These are phyloP conservation scores for Chaetomidium leptoderma DNA, from an alignment of 495 filamentous ascomycete species.

Conservation along the genomic window DNA sequence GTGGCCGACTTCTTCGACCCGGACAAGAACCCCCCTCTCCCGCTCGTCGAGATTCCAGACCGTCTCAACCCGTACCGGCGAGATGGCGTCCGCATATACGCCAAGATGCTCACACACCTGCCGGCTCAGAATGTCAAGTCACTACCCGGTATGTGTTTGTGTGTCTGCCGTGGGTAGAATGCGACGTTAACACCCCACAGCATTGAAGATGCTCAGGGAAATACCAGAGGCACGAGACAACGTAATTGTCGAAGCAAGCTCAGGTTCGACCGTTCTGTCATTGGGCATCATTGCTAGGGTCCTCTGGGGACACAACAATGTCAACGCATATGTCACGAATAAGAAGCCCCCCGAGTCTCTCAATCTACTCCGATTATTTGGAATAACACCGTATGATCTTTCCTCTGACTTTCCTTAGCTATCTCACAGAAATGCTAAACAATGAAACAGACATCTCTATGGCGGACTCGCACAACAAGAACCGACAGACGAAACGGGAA, in stretches of 20 bases:
- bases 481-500: slow-evolving; percentile 49
- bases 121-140: slow-evolving; percentile 63
- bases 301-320: slow-evolving; percentile 50
- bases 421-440: too few relatives aligned
- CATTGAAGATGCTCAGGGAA: slow-evolving; percentile 50
- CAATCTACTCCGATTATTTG: slow-evolving; percentile 56
- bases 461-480: slow-evolving; percentile 57
- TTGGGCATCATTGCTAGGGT: slow-evolving; percentile 55
- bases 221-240: slow-evolving; percentile 34
- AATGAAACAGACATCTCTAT: slow-evolving; percentile 48
- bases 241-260: slow-evolving; percentile 58
- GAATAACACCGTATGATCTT: slow-evolving; percentile 45
- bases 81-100: slow-evolving; percentile 59
- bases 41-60: slow-evolving; percentile 56
- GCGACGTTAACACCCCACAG: slow-evolving; percentile 26
- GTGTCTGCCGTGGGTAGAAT: background rate
- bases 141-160: slow-evolving; percentile 49
- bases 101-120: slow-evolving; percentile 60
- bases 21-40: slow-evolving; percentile 51
- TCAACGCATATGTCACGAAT: slow-evolving; percentile 56
- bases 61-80: slow-evolving; percentile 52
- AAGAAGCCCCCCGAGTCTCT: slow-evolving; percentile 55
- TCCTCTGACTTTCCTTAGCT: too few relatives aligned
- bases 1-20: slow-evolving; percentile 57
- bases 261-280: slow-evolving; percentile 59